Conservation (phyloP, 768 basidiomycete genomes). For the Leccinum rimulosum region DNA sequence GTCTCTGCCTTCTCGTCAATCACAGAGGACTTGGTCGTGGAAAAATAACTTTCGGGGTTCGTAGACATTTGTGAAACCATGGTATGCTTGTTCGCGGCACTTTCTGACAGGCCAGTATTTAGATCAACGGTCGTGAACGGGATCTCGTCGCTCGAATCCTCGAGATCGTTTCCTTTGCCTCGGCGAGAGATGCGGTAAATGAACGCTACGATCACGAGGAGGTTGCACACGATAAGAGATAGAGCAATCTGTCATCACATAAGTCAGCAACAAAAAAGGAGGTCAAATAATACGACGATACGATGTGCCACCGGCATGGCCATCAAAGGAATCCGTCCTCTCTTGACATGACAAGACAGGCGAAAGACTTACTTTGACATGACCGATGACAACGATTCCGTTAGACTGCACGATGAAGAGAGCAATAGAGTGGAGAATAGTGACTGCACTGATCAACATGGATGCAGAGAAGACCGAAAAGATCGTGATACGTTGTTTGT, state of each 20-base stretch:
- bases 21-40: neutral
- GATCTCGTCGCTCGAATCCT: neutral
- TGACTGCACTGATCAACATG: slow-evolving; percentile 16
- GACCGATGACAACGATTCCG: slow-evolving; percentile 16
- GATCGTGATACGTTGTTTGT: slow-evolving; percentile 18
- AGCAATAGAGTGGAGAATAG: slow-evolving; percentile 15
- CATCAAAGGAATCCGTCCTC: neutral
- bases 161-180: slow-evolving; percentile 2
- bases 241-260: slow-evolving; percentile 16
- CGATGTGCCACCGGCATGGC: neutral
- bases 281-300: no score
- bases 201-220: slow-evolving; percentile 26
- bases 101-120: slow-evolving; percentile 1
- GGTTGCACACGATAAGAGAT: slow-evolving; percentile 25
- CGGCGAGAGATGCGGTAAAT: slow-evolving; percentile 15
- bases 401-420: slow-evolving; percentile 1
- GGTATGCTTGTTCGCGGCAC: neutral
- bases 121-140: slow-evolving; percentile 19
- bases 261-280: neutral
- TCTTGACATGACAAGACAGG: neutral
- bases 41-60: neutral
- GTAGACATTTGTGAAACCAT: neutral
- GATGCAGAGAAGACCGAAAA: slow-evolving; percentile 20
- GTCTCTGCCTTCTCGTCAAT: neutral
- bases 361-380: slow-evolving; percentile 21